A percentile compares a stretch with the other conserved stretches of the same genome.
Conservation (phyloP, 2,329 filamentous ascomycete genomes). For the Nannizziopsis barbatae region DNA sequence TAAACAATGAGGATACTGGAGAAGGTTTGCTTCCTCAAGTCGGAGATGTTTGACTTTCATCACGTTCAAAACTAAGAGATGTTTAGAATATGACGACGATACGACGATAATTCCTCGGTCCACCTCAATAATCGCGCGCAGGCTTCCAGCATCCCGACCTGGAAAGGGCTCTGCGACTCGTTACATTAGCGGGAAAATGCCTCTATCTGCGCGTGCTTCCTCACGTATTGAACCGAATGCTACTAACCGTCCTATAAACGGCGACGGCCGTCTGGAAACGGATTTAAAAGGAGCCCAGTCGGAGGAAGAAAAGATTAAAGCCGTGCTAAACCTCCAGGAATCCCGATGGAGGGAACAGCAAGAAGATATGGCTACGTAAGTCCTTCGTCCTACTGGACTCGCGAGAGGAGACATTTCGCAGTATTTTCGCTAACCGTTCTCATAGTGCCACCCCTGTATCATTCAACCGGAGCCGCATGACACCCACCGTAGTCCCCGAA, state of each 20-base stretch:
- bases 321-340: slow-evolving; percentile 80
- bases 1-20: slow-evolving; percentile 82
- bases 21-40: slow-evolving; percentile 54
- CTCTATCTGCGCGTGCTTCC: slow-evolving; percentile 71
- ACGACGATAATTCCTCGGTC: slow-evolving; percentile 94
- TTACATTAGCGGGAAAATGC: slow-evolving; percentile 95
- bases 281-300: slow-evolving; percentile 71
- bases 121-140: slow-evolving; percentile 80
- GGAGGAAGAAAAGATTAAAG: slow-evolving; percentile 86
- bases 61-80: neutral
- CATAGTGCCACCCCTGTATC: slow-evolving; percentile 37
- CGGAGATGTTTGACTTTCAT: slow-evolving; percentile 1
- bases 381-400: slow-evolving; percentile 8
- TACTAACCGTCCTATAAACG: slow-evolving; percentile 25
- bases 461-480: slow-evolving; percentile 29
- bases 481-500: slow-evolving; percentile 62
- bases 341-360: slow-evolving; percentile 90
- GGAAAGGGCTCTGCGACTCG: slow-evolving; percentile 84
- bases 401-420: neutral
- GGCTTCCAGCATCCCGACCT: slow-evolving; percentile 69
- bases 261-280: slow-evolving; percentile 36
- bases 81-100: slow-evolving; percentile 87
- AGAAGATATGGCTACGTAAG: slow-evolving; percentile 77
- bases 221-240: slow-evolving; percentile 52
- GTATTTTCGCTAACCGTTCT: slow-evolving; percentile 16